Percentiles rank a stretch among this genome's conserved stretches.
phyloP scores from a whole-genome alignment of 1,139 yeast genomes.

The Saccharomycopsis hybrid region DNA sequence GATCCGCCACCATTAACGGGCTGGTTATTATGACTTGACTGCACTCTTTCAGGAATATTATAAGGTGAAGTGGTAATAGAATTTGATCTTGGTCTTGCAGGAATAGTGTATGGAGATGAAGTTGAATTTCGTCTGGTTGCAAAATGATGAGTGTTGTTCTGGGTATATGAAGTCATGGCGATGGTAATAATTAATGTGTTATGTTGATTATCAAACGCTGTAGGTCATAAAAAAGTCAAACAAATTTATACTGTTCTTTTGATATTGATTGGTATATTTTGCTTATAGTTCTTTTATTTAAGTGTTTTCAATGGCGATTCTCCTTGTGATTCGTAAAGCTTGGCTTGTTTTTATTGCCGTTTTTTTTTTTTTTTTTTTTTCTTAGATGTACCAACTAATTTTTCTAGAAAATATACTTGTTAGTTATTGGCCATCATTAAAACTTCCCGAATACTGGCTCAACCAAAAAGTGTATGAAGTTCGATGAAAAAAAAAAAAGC shows the following conservation, averaged over 20 bases:
- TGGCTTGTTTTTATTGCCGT: too few species aligned
- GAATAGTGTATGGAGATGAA: constrained; percentile 20
- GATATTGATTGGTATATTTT: too few species aligned
- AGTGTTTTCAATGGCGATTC: too few species aligned
- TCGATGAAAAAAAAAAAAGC: too few species aligned
- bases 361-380: too few species aligned
- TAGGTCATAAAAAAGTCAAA: not conserved
- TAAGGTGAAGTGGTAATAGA: constrained; percentile 14
- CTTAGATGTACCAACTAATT: too few species aligned
- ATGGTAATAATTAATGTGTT: not conserved
- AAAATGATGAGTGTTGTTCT: constrained; percentile 5
- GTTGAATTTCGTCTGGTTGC: constrained; percentile 15
- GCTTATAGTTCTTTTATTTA: too few species aligned
- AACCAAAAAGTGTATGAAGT: too few species aligned
- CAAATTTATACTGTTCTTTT: not conserved
- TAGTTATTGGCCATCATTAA: too few species aligned
- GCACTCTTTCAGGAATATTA: constrained; percentile 16
- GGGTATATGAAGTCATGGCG: constrained; percentile 15
- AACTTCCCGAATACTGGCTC: too few species aligned
- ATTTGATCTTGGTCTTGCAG: constrained; percentile 17
- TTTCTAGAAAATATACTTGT: too few species aligned
- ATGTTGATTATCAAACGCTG: not conserved
- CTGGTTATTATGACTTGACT: constrained; percentile 1
- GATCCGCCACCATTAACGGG: not conserved
- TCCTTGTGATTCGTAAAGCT: too few species aligned